Evolutionary conservation across 192 early-diverging fungal species (phyloP).

Genomic region (Helicostylum pulchrum): DNA sequence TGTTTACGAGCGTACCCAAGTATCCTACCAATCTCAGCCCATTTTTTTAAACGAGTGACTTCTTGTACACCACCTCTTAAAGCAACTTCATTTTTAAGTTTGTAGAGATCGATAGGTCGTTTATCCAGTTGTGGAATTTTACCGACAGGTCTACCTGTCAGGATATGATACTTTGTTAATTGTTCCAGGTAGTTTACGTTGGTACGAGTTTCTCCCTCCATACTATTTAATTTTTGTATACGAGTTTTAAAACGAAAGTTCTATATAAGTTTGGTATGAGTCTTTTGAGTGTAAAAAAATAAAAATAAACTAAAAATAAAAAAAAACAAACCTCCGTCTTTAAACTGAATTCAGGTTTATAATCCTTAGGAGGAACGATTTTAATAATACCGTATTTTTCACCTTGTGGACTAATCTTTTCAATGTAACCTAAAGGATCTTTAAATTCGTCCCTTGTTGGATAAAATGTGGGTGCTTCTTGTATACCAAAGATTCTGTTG

Average conservation of each 20-base stretch:
- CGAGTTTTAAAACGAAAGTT: slow-evolving; percentile 86
- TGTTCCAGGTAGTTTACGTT: slow-evolving; percentile 91
- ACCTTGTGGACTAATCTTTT: slow-evolving; percentile 69
- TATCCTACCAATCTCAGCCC: slow-evolving; percentile 82
- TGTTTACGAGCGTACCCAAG: slow-evolving; percentile 69
- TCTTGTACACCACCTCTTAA: slow-evolving; percentile 68
- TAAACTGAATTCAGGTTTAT: slow-evolving; percentile 84
- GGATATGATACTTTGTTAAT: slow-evolving; percentile 83
- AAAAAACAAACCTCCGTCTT: slow-evolving; percentile 63
- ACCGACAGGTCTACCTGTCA: slow-evolving; percentile 67
- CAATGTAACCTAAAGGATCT: slow-evolving; percentile 84
- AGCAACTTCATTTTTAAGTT: slow-evolving; percentile 79
- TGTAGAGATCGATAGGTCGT: slow-evolving; percentile 80
- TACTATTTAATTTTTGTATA: slow-evolving; percentile 86
- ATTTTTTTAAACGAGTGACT: slow-evolving; percentile 74
- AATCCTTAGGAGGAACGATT: slow-evolving; percentile 85
- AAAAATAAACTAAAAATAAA: slow-evolving; percentile 20
- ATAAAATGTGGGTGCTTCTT: slow-evolving; percentile 72
- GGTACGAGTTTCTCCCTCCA: slow-evolving; percentile 84
- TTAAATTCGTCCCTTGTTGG: slow-evolving; percentile 81
- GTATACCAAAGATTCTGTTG: slow-evolving; percentile 59
- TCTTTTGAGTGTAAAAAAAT: neutral
- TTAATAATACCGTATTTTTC: slow-evolving; percentile 88
- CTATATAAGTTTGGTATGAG: slow-evolving; percentile 39
- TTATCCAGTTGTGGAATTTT: slow-evolving; percentile 85